phyloP scores from a whole-genome alignment of 1,284 basidiomycete species.

The Athelia psychrophila region DNA sequence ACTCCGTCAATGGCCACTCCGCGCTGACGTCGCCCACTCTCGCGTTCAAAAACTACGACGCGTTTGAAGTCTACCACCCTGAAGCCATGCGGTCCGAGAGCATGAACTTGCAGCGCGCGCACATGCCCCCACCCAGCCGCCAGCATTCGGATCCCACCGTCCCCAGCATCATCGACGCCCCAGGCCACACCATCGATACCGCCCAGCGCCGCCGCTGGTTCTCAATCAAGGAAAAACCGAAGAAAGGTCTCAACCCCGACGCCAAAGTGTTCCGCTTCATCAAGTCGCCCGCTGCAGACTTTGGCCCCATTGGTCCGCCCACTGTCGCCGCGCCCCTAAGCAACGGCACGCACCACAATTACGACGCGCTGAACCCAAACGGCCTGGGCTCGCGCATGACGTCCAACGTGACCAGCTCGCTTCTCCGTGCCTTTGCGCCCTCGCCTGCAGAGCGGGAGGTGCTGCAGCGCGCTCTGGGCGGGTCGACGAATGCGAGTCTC shows the following conservation, averaged over 20 bases:
- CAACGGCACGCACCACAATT: slow-evolving; percentile 18
- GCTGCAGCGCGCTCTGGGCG: slow-evolving; percentile 65
- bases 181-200: slow-evolving; percentile 4
- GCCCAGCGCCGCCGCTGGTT: slow-evolving; percentile 48
- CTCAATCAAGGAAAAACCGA: slow-evolving; percentile 44
- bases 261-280: slow-evolving; percentile 75
- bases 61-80: slow-evolving; percentile 42
- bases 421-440: slow-evolving; percentile 78
- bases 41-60: slow-evolving; percentile 26
- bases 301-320: slow-evolving; percentile 9
- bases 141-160: slow-evolving; percentile 38
- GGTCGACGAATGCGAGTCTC: slow-evolving; percentile 66
- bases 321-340: slow-evolving; percentile 13
- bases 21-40: slow-evolving; percentile 24
- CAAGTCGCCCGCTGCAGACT: slow-evolving; percentile 24
- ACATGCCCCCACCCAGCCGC: slow-evolving; percentile 26
- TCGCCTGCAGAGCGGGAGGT: slow-evolving; percentile 80
- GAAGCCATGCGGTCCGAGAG: slow-evolving; percentile 11
- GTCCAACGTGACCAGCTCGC: slow-evolving; percentile 31
- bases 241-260: slow-evolving; percentile 76
- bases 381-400: slow-evolving; percentile 40
- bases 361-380: slow-evolving; percentile 57
- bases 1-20: slow-evolving; percentile 20
- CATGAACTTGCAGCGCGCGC: slow-evolving; percentile 30
- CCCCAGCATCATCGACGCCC: slow-evolving; percentile 9